Conservation (phyloP, 2,329 filamentous ascomycete species). For the Trichoderma semiorbis region DNA sequence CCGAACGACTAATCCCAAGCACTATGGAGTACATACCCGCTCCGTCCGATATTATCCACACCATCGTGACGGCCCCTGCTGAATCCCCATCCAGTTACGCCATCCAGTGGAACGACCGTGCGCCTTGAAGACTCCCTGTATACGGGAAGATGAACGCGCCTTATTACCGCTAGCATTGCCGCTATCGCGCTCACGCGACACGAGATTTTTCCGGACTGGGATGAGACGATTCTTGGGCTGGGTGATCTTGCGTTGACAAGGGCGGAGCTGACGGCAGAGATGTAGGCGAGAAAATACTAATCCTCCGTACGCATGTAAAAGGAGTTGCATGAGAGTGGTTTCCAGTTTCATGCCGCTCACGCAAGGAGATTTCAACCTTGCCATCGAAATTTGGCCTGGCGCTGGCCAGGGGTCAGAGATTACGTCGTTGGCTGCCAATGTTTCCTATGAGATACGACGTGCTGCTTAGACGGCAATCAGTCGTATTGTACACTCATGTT, state of each 20-base stretch:
- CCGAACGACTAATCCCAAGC: neutral
- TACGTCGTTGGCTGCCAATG: neutral
- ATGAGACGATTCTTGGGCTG: neutral
- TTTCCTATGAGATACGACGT: neutral
- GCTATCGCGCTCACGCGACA: conserved; percentile 12
- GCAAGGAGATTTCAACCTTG: neutral
- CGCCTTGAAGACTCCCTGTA: neutral
- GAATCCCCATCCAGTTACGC: conserved; percentile 13
- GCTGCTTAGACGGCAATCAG: neutral
- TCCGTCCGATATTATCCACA: conserved; percentile 11
- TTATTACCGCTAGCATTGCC: neutral
- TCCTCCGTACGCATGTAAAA: neutral
- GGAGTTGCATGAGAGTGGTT: neutral
- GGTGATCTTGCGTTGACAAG: neutral
- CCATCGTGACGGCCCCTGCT: conserved; percentile 10
- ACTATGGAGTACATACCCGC: neutral
- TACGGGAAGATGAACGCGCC: neutral
- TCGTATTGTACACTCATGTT: neutral
- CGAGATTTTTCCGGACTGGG: neutral
- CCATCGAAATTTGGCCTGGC: neutral
- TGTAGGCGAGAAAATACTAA: neutral
- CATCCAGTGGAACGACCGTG: conserved; percentile 12
- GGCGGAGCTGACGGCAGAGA: neutral
- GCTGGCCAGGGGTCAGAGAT: neutral
- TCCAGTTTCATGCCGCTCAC: neutral